Percentiles rank a stretch among this genome's conserved stretches.
Conservation (phyloP, 805 yeast species). For the Saccharomyces paradoxus region DNA sequence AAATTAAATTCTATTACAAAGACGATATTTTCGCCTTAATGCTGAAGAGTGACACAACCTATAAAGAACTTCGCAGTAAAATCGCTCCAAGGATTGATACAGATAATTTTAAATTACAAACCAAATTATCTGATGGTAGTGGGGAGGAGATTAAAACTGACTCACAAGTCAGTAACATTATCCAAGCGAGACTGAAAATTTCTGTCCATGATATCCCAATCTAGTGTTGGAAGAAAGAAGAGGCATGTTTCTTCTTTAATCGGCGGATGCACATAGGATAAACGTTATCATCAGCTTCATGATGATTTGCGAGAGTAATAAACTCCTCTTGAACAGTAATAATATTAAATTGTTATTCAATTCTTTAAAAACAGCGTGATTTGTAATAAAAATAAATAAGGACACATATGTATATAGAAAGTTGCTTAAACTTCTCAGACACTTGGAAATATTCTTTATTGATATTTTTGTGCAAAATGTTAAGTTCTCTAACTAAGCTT, state of each 20-base stretch:
- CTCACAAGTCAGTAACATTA: slow-evolving; percentile 28
- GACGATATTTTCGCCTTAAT: slow-evolving; percentile 75
- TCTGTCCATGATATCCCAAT: slow-evolving; percentile 28
- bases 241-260: not conserved
- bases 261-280: not conserved
- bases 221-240: not conserved
- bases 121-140: slow-evolving; percentile 28
- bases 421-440: not conserved
- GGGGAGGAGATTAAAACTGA: slow-evolving; percentile 30
- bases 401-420: not conserved
- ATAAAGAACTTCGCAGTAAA: slow-evolving; percentile 44
- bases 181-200: slow-evolving; percentile 32
- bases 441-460: not conserved
- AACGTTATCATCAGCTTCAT: not conserved
- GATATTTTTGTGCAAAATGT: not conserved
- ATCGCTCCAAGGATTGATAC: slow-evolving; percentile 43
- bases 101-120: slow-evolving; percentile 29
- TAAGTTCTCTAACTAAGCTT: not conserved
- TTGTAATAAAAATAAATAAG: not conserved
- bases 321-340: not conserved
- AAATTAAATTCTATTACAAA: slow-evolving; percentile 67
- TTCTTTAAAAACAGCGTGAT: not conserved
- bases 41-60: slow-evolving; percentile 40
- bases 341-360: not conserved
- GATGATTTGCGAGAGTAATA: not conserved